These are phyloP conservation scores for Ogataea nakhonphanomensis DNA, from an alignment of 805 yeast species.

Conservation along the genomic window DNA sequence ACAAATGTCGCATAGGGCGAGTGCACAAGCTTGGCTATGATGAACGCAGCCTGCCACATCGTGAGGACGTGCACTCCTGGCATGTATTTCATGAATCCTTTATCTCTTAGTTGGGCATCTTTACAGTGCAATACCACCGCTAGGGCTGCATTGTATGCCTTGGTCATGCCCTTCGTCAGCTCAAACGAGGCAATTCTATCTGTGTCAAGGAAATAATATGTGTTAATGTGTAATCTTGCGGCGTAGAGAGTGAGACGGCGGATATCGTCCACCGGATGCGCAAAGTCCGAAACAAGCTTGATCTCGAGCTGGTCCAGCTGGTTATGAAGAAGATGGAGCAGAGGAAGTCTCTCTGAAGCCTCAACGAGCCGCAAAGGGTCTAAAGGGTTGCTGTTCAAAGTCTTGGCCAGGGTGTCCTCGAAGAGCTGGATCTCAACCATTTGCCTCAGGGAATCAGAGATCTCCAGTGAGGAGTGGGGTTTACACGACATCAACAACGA, in stretches of 20 bases:
- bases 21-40: conserved; percentile 74
- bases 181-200: conserved; percentile 50
- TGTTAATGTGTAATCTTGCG: conserved; percentile 75
- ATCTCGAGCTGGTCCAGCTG: conserved; percentile 77
- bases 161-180: conserved; percentile 67
- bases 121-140: conserved; percentile 66
- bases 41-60: conserved; percentile 90
- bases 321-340: conserved; percentile 63
- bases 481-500: conserved; percentile 55
- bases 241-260: conserved; percentile 66
- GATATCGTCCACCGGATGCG: conserved; percentile 57
- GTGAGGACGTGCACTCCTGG: conserved; percentile 81
- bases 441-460: conserved; percentile 62
- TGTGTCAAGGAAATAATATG: conserved; percentile 77
- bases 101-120: conserved; percentile 54
- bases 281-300: conserved; percentile 37
- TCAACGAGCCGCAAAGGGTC: conserved; percentile 66
- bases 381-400: conserved; percentile 66
- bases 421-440: conserved; percentile 82
- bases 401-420: conserved; percentile 79
- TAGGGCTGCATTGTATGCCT: conserved; percentile 76
- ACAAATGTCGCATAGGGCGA: conserved; percentile 65
- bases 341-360: conserved; percentile 68
- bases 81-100: conserved; percentile 65
- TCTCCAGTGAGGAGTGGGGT: conserved; percentile 39